Percentiles rank a stretch among this genome's conserved stretches.
phyloP scores from a whole-genome alignment of 2,329 filamentous ascomycete genomes.

The Penicillium sp. region DNA sequence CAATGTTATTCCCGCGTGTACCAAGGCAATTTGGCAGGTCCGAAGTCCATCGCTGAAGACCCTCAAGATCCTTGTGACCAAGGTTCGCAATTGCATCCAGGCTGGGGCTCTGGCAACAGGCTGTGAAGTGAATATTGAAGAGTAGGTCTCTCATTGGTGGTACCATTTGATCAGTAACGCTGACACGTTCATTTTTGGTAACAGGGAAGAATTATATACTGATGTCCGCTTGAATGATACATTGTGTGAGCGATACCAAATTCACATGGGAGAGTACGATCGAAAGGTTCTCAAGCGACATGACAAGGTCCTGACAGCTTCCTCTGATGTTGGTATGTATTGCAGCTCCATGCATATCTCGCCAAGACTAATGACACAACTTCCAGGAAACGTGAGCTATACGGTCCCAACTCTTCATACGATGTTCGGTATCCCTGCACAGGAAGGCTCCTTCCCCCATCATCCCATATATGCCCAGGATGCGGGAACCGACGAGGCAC shows the following conservation, averaged over 20 bases:
- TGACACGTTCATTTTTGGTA: neutral
- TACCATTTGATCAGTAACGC: neutral
- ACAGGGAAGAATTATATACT: slow-evolving; percentile 35
- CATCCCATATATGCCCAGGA: slow-evolving; percentile 42
- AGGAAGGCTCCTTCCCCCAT: slow-evolving; percentile 34
- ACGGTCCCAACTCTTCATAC: slow-evolving; percentile 46
- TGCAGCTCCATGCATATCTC: too few species aligned
- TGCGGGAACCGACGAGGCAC: slow-evolving; percentile 41
- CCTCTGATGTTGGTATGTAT: slow-evolving; percentile 44
- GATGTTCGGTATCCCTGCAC: slow-evolving; percentile 43
- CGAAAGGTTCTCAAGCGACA: slow-evolving; percentile 35
- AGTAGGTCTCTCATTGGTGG: slow-evolving; percentile 18
- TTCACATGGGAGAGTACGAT: slow-evolving; percentile 42
- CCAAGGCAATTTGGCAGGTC: slow-evolving; percentile 44
- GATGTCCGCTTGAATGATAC: slow-evolving; percentile 45
- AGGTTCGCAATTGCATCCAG: slow-evolving; percentile 33
- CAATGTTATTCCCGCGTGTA: slow-evolving; percentile 53
- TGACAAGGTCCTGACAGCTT: slow-evolving; percentile 38
- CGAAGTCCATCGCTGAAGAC: slow-evolving; percentile 43
- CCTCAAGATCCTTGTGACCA: slow-evolving; percentile 29
- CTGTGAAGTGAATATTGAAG: slow-evolving; percentile 28
- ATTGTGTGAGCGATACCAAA: slow-evolving; percentile 42
- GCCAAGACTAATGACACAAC: neutral
- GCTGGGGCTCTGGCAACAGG: slow-evolving; percentile 35
- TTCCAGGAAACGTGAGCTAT: slow-evolving; percentile 48